These are phyloP conservation scores for Pelagophyceae sp. DNA, from an alignment of 352 stramenopile species.

Conservation along the genomic window DNA sequence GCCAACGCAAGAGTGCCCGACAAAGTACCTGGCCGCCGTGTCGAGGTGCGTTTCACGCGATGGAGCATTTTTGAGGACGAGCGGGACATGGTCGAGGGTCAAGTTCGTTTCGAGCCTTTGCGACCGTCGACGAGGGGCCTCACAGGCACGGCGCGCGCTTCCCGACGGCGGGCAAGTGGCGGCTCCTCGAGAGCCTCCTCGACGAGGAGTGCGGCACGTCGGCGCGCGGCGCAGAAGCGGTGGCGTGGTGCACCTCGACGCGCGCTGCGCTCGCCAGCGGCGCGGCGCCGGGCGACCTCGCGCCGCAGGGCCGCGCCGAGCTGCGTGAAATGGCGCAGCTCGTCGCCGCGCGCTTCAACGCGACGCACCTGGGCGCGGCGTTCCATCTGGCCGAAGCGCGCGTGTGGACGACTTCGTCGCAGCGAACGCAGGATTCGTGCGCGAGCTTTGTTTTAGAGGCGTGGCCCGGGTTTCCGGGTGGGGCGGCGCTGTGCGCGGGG, in stretches of 20 bases:
- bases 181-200: background rate
- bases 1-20: too few relatives aligned
- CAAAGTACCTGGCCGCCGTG: background rate
- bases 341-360: background rate
- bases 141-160: background rate
- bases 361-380: background rate
- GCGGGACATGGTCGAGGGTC: too few relatives aligned
- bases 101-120: too few relatives aligned
- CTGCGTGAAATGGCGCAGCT: background rate
- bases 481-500: too few relatives aligned
- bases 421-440: background rate
- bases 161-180: background rate
- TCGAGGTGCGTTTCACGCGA: too few relatives aligned
- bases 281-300: background rate
- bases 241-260: background rate
- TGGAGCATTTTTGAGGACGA: too few relatives aligned
- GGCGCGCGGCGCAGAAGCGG: background rate
- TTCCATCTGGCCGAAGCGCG: background rate
- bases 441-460: background rate
- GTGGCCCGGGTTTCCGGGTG: background rate
- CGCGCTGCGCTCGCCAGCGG: background rate
- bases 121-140: too few relatives aligned
- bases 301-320: background rate
- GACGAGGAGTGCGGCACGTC: background rate
- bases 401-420: background rate